Evolutionary conservation across 495 filamentous ascomycete genomes (phyloP).

Genomic region (Pyrenopolyporus hunteri): DNA sequence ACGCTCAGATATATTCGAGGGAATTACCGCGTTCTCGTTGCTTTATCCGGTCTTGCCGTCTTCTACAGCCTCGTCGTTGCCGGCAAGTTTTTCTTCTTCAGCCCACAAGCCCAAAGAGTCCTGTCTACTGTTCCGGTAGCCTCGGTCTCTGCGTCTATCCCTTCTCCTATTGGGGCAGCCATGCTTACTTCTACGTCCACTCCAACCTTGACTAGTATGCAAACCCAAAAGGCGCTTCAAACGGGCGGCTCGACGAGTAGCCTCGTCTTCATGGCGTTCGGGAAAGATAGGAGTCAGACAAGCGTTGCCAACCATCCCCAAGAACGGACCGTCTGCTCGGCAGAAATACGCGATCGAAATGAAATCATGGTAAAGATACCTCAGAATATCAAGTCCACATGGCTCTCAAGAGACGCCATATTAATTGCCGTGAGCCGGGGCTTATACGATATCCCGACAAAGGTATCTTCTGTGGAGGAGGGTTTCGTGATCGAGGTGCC

Average conservation of each 20-base stretch:
- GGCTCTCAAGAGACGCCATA: constrained; percentile 51
- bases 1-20: constrained; percentile 20
- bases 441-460: constrained; percentile 46
- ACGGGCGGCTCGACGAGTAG: constrained; percentile 34
- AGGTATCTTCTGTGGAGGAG: constrained; percentile 50
- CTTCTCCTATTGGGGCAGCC: constrained; percentile 12
- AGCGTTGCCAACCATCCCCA: constrained; percentile 24
- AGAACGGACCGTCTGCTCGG: constrained; percentile 47
- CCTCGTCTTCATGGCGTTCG: constrained; percentile 39
- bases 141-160: constrained; percentile 29
- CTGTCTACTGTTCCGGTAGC: constrained; percentile 43
- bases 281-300: constrained; percentile 43
- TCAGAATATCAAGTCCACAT: constrained; percentile 44
- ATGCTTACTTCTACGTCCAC: constrained; percentile 11
- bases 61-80: constrained; percentile 31
- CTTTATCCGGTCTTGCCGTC: constrained; percentile 30
- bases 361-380: constrained; percentile 51
- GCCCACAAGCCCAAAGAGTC: constrained; percentile 24
- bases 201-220: constrained; percentile 10
- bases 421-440: constrained; percentile 51
- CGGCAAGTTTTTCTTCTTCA: constrained; percentile 29
- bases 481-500: constrained; percentile 53
- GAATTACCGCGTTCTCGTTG: constrained; percentile 23
- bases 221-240: constrained; percentile 34
- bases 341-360: constrained; percentile 43